Conservation (phyloP, 169 alveolate species). For the Plasmodium falciparum region DNA sequence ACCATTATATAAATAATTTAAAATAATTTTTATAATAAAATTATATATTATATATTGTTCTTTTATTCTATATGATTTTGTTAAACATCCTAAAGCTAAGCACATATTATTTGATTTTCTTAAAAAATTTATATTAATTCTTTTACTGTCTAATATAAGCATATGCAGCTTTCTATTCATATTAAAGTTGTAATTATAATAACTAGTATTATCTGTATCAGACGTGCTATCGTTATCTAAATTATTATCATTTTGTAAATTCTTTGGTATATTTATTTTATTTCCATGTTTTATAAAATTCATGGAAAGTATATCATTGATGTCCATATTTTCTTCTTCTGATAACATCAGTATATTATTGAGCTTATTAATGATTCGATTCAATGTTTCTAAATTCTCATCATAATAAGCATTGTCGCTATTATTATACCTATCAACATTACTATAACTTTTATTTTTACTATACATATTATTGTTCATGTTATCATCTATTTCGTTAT, state of each 20-base stretch:
- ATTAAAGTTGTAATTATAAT: constrained; percentile 11
- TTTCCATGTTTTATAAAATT: not conserved
- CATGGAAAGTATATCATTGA: not conserved
- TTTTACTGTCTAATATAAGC: constrained; percentile 36
- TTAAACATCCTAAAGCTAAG: constrained; percentile 60
- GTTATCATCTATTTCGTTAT: not conserved
- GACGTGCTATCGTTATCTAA: not conserved
- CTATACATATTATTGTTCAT: constrained; percentile 14
- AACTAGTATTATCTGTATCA: not conserved
- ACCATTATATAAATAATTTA: constrained; percentile 71
- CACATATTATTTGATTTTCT: constrained; percentile 74
- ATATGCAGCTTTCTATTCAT: constrained; percentile 41
- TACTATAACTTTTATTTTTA: not conserved
- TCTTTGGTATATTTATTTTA: not conserved
- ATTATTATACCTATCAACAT: constrained; percentile 29
- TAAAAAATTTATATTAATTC: constrained; percentile 58
- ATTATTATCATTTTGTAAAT: not conserved
- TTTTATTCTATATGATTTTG: constrained; percentile 64
- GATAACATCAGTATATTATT: not conserved
- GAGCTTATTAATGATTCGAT: not conserved
- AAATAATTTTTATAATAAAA: constrained; percentile 52
- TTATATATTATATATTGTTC: constrained; percentile 73
- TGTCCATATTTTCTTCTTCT: not conserved
- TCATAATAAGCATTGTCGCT: constrained; percentile 9
- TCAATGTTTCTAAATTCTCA: not conserved